These are phyloP conservation scores for Prototheca wickerhamii DNA, from an alignment of 163 green algal species.

Conservation along the genomic window DNA sequence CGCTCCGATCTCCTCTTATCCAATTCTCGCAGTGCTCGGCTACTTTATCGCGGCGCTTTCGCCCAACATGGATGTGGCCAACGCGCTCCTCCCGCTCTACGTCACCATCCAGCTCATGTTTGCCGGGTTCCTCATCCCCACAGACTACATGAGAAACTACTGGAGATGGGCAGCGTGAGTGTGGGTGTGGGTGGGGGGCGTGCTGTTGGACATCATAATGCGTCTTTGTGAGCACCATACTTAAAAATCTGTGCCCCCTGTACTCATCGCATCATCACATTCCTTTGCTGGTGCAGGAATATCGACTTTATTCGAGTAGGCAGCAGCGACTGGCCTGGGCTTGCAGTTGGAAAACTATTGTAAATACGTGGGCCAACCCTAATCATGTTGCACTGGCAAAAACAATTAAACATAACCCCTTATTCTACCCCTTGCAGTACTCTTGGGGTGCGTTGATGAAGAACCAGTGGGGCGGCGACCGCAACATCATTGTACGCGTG, in stretches of 20 bases:
- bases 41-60: slow-evolving; percentile 63
- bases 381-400: too few relatives aligned
- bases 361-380: too few relatives aligned
- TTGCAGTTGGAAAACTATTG: too few relatives aligned
- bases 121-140: slow-evolving; percentile 57
- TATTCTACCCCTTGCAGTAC: slow-evolving; percentile 29
- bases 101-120: slow-evolving; percentile 66
- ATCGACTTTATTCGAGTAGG: slow-evolving; percentile 43
- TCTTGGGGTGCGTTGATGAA: slow-evolving; percentile 51
- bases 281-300: slow-evolving; percentile 40
- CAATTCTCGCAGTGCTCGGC: slow-evolving; percentile 47
- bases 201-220: not conserved
- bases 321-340: too few relatives aligned
- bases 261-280: not conserved
- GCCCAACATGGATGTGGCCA: slow-evolving; percentile 77
- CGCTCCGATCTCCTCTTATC: not conserved
- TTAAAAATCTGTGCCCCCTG: not conserved
- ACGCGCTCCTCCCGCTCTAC: slow-evolving; percentile 33
- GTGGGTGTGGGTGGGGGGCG: not conserved
- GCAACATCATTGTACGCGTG: slow-evolving; percentile 10
- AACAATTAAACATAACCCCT: too few relatives aligned
- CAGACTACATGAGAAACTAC: slow-evolving; percentile 48
- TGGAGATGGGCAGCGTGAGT: slow-evolving; percentile 44
- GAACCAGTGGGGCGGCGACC: slow-evolving; percentile 35
- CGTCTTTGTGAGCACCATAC: not conserved